Base-by-base conservation (phyloP, 1,284 basidiomycete genomes). In the Salmacisia buchloeana region DNA sequence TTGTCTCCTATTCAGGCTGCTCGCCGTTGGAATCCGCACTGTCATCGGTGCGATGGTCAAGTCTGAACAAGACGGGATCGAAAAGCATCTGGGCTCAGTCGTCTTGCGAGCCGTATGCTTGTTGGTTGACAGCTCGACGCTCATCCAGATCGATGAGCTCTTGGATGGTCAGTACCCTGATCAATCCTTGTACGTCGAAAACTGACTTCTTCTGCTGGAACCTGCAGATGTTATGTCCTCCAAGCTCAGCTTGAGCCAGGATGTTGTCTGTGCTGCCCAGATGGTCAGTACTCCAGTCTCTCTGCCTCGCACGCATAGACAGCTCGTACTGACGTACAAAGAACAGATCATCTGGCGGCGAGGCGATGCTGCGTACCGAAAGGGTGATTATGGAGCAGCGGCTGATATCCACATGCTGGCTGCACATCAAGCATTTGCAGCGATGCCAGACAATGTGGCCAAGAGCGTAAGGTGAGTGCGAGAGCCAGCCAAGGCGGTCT, bases 281-380 rank as follows among this genome's bases (percentile, higher is more conserved):
- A 27, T 54, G 27, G 49, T 54, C 3, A 54, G 49, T 29, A 9
- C 18, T 38, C 18, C 15, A 5, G 39, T 21, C 23, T 43, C 39
- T 18, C 15, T 21, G 15, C 18, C 7, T 43, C 12, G 41, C 41
- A 43, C 2, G 41, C 12, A 15, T 21, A 21, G 18, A 7, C 18
- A 6, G 23, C 15, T 43, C 18, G 15, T 21, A 43, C 18, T 18
- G 41, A 43, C 41, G 7, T 33, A 31, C 21, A n/a, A n/a, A n/a
- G n/a, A n/a, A n/a, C n/a, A 54, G 49, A 54, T 54, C 29, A 54
- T 54, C 49, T 54, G 49, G 49, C 49, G 49, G 18, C 49, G 49
- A 31, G 49, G 27, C 3, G 49, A 54, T 29, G 49, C 27, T 5
- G 5, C 34, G 6, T 54, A 54, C 49, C 31, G 34, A n/a, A 54